These are phyloP conservation scores for Ogataea saltuana DNA, from an alignment of 805 yeast genomes.

Conservation along the genomic window DNA sequence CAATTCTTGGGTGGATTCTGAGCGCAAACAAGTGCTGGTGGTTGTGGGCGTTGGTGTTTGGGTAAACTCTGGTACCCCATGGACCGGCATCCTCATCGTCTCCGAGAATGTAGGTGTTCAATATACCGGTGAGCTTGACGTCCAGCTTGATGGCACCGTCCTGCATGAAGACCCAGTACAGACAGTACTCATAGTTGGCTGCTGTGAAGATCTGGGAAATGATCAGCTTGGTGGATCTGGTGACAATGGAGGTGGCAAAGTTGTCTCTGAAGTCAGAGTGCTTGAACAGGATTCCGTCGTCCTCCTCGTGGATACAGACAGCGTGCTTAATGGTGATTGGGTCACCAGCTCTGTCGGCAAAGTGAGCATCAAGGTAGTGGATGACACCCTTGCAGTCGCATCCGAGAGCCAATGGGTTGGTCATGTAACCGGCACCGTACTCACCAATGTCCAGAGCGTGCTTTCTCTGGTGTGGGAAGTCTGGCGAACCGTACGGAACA, in stretches of 20 bases:
- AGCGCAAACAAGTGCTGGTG: slow-evolving; percentile 83
- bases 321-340: slow-evolving; percentile 75
- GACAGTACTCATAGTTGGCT: slow-evolving; percentile 82
- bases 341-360: slow-evolving; percentile 65
- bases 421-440: slow-evolving; percentile 85
- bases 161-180: slow-evolving; percentile 81
- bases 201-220: slow-evolving; percentile 84
- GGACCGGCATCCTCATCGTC: slow-evolving; percentile 69
- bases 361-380: slow-evolving; percentile 80
- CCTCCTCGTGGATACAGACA: slow-evolving; percentile 84
- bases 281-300: slow-evolving; percentile 75
- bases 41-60: slow-evolving; percentile 80
- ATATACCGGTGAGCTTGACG: slow-evolving; percentile 77
- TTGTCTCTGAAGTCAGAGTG: slow-evolving; percentile 84
- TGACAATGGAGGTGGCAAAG: slow-evolving; percentile 70
- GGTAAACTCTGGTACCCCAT: slow-evolving; percentile 81
- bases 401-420: slow-evolving; percentile 75
- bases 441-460: slow-evolving; percentile 88
- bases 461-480: slow-evolving; percentile 79
- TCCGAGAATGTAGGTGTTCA: slow-evolving; percentile 67
- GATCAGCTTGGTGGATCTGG: slow-evolving; percentile 73
- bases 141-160: slow-evolving; percentile 83
- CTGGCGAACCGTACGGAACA: slow-evolving; percentile 82
- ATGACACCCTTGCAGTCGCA: slow-evolving; percentile 88
- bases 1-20: slow-evolving; percentile 78